Evolutionary conservation across 768 basidiomycete species (phyloP), one percentile per base, ranked within the genome.

Genomic region (Crassisporium funariophilum): DNA sequence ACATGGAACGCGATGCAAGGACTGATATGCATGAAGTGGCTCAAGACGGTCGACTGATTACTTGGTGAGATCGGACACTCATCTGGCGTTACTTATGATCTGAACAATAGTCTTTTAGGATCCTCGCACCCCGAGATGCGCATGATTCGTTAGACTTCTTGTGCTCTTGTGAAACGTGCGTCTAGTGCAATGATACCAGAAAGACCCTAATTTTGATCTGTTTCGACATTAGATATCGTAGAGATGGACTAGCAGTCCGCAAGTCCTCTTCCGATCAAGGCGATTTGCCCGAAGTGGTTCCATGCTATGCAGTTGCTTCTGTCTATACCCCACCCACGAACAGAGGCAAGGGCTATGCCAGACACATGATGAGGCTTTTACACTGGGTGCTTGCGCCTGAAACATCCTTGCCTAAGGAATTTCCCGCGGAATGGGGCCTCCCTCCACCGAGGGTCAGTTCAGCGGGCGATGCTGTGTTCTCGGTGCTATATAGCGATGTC

Each of bases 101-200:
- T 10, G 27, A 22, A 5, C 24, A 10, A 21, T 48, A 17, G 19
- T 36, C 36, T 41, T 23, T 33, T 44, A 84, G 83, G 84, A 77
- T 86, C 6, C 65, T 86, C 11, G 80, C 76, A 23, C 77, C 76
- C 1, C 68, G 81, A 37, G 66, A 69, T 38, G 61, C 79, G 44
- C 76, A 81, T 0, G 61, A 64, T 4, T 74, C 79, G 2, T 50
- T 83, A 4, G 72, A 81, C 41, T 84, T 83, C 56, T 59, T 78
- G 56, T 83, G 76, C 55, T 74, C 82, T 15, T 84, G 82, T 55
- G 77, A 82, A 67, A 84, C 80, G 84, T 85, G 54, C 57, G 74
- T 68, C 8, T 12, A 29, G 7, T 7, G 13, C 8, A 7, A 29
- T 7, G 7, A 13, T 29, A 29, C 8, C 8, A 13, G 27, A 13